Percentiles rank a stretch among this genome's conserved stretches.
Evolutionary conservation across 352 stramenopile genomes (phyloP).

Genomic region (Pythium utonaiense): DNA sequence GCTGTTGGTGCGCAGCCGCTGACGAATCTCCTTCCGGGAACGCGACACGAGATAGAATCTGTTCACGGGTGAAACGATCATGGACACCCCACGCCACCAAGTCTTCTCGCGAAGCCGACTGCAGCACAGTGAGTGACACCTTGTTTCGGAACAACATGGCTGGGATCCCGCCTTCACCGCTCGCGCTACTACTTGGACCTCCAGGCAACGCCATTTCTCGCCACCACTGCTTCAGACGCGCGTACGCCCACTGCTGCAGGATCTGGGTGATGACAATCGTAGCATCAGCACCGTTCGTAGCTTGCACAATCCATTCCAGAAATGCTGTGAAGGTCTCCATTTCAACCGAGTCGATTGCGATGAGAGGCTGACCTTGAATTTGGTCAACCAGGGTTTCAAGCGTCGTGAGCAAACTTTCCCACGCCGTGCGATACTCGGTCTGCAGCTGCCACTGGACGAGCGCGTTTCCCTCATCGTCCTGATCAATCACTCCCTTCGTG

Average conservation of each 20-base stretch:
- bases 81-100: conserved; percentile 64
- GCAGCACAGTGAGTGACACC: conserved; percentile 41
- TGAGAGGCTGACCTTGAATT: conserved; percentile 33
- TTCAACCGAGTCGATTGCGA: conserved; percentile 31
- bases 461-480: conserved; percentile 25
- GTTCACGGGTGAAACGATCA: conserved; percentile 48
- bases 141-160: conserved; percentile 36
- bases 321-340: conserved; percentile 47
- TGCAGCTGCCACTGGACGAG: conserved; percentile 47
- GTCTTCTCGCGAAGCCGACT: conserved; percentile 57
- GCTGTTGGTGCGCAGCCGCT: conserved; percentile 13
- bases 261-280: conserved; percentile 14
- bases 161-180: conserved; percentile 33
- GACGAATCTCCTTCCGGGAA: conserved; percentile 20
- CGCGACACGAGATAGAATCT: conserved; percentile 38
- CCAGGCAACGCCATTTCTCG: conserved; percentile 30
- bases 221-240: conserved; percentile 61
- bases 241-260: conserved; percentile 40
- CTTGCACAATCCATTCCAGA: conserved; percentile 54
- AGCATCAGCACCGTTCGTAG: conserved; percentile 17
- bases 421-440: conserved; percentile 32
- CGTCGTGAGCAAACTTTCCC: conserved; percentile 43
- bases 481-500: conserved; percentile 30
- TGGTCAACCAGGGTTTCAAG: conserved; percentile 38
- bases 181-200: neutral